These are phyloP conservation scores for Cutaneotrichosporon daszewskae DNA, from an alignment of 1,284 basidiomycete species.

Conservation along the genomic window DNA sequence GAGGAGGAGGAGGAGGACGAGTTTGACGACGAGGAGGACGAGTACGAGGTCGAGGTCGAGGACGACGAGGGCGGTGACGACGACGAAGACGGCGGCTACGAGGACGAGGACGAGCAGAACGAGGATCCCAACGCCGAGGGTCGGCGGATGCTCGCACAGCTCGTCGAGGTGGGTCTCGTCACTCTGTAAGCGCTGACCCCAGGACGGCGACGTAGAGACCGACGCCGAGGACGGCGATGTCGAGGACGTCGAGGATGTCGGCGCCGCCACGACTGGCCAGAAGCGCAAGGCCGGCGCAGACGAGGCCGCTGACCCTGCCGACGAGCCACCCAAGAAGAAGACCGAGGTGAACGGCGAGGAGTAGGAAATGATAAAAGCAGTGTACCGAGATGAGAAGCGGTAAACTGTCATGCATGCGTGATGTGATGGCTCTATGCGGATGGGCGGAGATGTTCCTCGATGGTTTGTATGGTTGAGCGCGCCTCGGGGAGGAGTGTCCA, in stretches of 20 bases:
- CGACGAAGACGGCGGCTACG: constrained; percentile 8
- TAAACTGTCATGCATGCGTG: constrained; percentile 1
- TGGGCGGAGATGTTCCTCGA: constrained; percentile 17
- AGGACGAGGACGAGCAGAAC: constrained; percentile 13
- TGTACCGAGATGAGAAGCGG: too few relatives aligned
- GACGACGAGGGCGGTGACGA: constrained; percentile 15
- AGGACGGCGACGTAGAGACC: constrained; percentile 13
- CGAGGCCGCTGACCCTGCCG: constrained; percentile 8
- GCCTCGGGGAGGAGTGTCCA: constrained; percentile 26
- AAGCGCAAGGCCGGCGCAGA: constrained; percentile 20
- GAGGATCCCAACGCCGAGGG: constrained; percentile 17
- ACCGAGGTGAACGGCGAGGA: constrained; percentile 2
- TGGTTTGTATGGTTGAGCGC: constrained; percentile 14
- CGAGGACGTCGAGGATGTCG: constrained; percentile 10
- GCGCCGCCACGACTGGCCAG: constrained; percentile 8
- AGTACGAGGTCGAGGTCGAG: constrained; percentile 10
- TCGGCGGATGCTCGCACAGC: constrained; percentile 13
- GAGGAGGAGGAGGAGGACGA: constrained; percentile 11
- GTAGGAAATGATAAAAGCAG: background rate
- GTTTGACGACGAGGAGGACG: constrained; percentile 6
- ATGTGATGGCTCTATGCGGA: background rate
- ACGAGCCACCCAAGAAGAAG: constrained; percentile 9
- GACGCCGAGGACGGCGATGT: constrained; percentile 20
- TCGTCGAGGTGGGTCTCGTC: constrained; percentile 14
- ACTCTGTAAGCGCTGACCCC: background rate